Evolutionary conservation across 2,329 filamentous ascomycete species (phyloP), one percentile per base, ranked within the genome.

Genomic region (Fusarium sp.): DNA sequence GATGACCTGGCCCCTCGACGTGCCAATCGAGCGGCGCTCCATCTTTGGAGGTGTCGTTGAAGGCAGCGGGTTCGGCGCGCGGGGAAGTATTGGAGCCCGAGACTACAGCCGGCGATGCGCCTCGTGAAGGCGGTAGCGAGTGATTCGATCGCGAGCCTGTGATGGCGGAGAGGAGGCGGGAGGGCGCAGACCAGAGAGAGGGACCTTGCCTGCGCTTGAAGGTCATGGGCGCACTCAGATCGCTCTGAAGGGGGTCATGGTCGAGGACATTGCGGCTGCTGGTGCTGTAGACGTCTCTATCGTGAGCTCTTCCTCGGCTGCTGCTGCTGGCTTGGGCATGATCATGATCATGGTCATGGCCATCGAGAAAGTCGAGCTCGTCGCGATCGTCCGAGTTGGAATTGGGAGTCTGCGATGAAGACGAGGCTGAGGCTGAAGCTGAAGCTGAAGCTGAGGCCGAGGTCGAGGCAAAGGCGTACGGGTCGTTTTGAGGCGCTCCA

Each of bases 1-100:
- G 87, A 49, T 92, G 87, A 1, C 93, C 93, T 0, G 92, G 93
- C 1, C 92, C 93, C 76, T 97, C 94, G 43, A 90, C 84, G 73
- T 96, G 91, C 94, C 94, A 98, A 76, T 98, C 94, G 41, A 83
- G 75, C 5, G 82, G 76, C 28, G 74, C 72, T 48, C 77, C 80
- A 68, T 86, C 81, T 63, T 86, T 85, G 34, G 74, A 59, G 7
- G 70, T 49, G 7, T 59, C 47, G 36, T 67, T 68, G 48, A 70
- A 49, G 43, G 54, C 50, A 32, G 43, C 3, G 34, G 60, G 26
- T 28, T 63, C 63, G 53, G 53, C 35, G 48, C 44, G 56, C 5
- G 64, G 48, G 1, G 65, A 47, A 24, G 49, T 55, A 26, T 62
- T 42, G 25, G 61, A 50, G 35, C 54, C 47, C 44, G 54, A 34